Evolutionary conservation across 2,329 filamentous ascomycete species (phyloP).

Genomic region (Alternaria alternata): DNA sequence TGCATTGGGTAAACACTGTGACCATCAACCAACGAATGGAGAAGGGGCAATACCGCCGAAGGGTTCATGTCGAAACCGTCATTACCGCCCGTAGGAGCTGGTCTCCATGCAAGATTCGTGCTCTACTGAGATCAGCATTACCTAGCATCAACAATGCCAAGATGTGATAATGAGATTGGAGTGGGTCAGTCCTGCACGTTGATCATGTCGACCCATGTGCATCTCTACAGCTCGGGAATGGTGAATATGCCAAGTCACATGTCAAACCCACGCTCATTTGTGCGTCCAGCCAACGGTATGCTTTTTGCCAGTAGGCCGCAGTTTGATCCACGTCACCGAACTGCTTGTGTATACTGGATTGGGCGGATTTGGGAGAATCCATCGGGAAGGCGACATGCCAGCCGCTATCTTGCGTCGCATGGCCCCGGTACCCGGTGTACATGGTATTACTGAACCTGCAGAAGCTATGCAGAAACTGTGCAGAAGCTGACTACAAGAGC

Average conservation of each 20-base stretch:
- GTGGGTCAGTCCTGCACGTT: slow-evolving; percentile 10
- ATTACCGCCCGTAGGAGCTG: slow-evolving; percentile 6
- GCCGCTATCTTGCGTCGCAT: not conserved
- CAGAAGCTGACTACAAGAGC: slow-evolving; percentile 15
- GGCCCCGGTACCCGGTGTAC: slow-evolving; percentile 4
- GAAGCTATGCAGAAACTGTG: slow-evolving; percentile 2
- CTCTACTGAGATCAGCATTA: slow-evolving; percentile 15
- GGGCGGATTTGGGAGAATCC: not conserved
- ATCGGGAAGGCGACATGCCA: not conserved
- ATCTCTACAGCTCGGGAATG: slow-evolving; percentile 1
- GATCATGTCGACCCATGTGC: slow-evolving; percentile 15
- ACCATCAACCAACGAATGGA: slow-evolving; percentile 2
- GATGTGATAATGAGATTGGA: slow-evolving; percentile 5
- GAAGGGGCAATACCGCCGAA: slow-evolving; percentile 8
- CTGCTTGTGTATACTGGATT: slow-evolving; percentile 5
- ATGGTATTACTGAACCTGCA: slow-evolving; percentile 12
- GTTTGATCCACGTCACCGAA: slow-evolving; percentile 1
- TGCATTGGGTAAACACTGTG: slow-evolving; percentile 7
- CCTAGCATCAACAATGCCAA: slow-evolving; percentile 11
- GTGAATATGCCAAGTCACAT: slow-evolving; percentile 10
- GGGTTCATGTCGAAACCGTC: slow-evolving; percentile 13
- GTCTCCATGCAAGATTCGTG: slow-evolving; percentile 4
- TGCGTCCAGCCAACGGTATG: slow-evolving; percentile 3
- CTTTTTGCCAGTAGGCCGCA: slow-evolving; percentile 11
- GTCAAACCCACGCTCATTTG: slow-evolving; percentile 4